Base-by-base conservation (phyloP, 352 stramenopile genomes). In the Phytophthora sp. region DNA sequence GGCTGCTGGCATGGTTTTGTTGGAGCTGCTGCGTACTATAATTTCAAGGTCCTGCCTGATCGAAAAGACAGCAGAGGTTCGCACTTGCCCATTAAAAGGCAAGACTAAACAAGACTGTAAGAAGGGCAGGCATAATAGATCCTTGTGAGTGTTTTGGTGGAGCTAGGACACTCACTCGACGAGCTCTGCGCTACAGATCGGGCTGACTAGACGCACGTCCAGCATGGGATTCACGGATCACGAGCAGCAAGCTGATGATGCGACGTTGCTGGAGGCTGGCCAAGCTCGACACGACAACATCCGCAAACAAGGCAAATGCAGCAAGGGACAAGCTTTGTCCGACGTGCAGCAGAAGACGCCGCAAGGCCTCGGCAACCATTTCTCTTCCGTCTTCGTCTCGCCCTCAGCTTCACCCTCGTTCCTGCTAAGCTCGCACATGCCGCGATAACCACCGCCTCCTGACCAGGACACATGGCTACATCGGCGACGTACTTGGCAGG, bases 1-100 rank as follows among this genome's bases (percentile, higher is more conserved):
- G 84, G 84, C 52, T 93, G 82, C 61, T 93, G 84, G 84, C 82
- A 93, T 63, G 82, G 63, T 28, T 92, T 91, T 48, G 68, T 92
- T 21, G 84, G 84, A 11, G 80, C 78, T 31, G 78, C 84, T 0
- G 83, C 79, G 12, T 92, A 88, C 51, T 88, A 77, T 58, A 92
- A 93, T 74, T 89, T 88, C 30, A 66, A 76, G 20, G 76, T 93
- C 24, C 65, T 93, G 28, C 66, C 69, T 0, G 38, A 57, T n/a
- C 62, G 65, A 32, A 73, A 64, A 32, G 30, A 45, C 20, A 63
- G 23, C 17, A 64, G 54, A 49, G 27, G 38, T 9, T 55, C 58
- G 34, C 51, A 66, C 18, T 72, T 86, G 56, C 77, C 77, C 32
- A 63, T 74, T 32, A 83, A 82, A 46, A 73, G 57, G 30, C 63